Evolutionary conservation across 441 rosid genomes (phyloP), one percentile per base, ranked within the genome.

Genomic region (Erodium moschatum): DNA sequence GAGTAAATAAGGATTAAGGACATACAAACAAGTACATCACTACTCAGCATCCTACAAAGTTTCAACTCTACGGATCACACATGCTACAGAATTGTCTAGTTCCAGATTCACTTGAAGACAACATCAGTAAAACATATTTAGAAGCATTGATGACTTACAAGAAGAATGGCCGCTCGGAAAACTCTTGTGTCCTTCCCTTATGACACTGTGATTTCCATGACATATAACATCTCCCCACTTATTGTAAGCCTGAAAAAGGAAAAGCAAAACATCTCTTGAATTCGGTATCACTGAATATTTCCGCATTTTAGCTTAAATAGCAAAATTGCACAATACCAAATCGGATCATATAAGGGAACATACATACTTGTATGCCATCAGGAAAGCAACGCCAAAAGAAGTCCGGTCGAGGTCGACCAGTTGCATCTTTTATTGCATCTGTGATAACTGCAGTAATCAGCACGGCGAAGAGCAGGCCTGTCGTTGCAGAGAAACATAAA

Each of bases 301-400:
- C n/a, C n/a, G 44, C 5, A 38, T 7, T 38, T 38, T 38, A 48
- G 16, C 15, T 48, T 48, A 16, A 1, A 48, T 48, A 6, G 50
- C 50, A 44, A 11, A 44, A 7, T 11, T 44, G 2, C 50, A 44
- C n/a, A n/a, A n/a, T n/a, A n/a, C n/a, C n/a, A n/a, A n/a, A n/a
- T n/a, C n/a, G n/a, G n/a, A 24, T 24, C 27, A 24, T 24, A 0
- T 24, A 24, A 24, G 27, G 27, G 27, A 24, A 24, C 27, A 24
- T 85, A 24, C 27, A 24, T 85, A 90, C 98, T 75, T 86, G 91
- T 72, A 84, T 81, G 61, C 97, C 98, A 82, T 92, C 91, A 0
- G 97, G 98, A 73, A 92, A 92, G 77, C 98, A 92, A 29, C 96
- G 94, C 91, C 94, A 87, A 79, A 87, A 92, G 82, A 92, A 92